Evolutionary conservation across 2,329 filamentous ascomycete genomes (phyloP).

Genomic region (Neofusicoccum kwambonambiense): DNA sequence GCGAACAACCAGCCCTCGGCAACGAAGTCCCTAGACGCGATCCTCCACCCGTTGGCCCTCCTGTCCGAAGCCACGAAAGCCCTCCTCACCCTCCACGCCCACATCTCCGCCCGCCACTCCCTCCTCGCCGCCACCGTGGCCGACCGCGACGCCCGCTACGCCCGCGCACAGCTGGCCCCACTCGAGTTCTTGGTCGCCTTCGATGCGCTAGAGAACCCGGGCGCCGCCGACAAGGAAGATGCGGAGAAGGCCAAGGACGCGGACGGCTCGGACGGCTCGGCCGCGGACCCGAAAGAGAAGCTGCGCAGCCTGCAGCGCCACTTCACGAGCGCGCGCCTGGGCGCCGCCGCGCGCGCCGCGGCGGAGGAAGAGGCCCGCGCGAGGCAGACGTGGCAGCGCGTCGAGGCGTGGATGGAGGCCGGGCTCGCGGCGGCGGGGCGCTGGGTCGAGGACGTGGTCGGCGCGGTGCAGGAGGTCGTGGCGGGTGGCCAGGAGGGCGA

Average conservation of each 20-base stretch:
- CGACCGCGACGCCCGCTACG: constrained; percentile 55
- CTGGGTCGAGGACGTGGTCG: constrained; percentile 37
- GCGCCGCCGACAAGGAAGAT: constrained; percentile 27
- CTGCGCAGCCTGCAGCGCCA: constrained; percentile 35
- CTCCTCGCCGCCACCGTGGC: constrained; percentile 50
- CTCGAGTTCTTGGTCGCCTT: constrained; percentile 55
- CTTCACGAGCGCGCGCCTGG: constrained; percentile 39
- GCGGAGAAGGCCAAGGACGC: background rate
- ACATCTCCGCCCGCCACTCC: constrained; percentile 51
- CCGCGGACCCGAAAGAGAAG: constrained; percentile 28
- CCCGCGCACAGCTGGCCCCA: constrained; percentile 53
- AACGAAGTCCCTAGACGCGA: background rate
- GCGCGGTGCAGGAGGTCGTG: constrained; percentile 32
- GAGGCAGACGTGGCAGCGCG: constrained; percentile 36
- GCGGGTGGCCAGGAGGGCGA: background rate
- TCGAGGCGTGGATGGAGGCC: constrained; percentile 31
- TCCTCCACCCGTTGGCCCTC: constrained; percentile 18
- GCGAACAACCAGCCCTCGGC: too few relatives aligned
- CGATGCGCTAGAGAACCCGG: constrained; percentile 47
- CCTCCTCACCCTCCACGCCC: constrained; percentile 41
- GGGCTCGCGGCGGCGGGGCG: constrained; percentile 21
- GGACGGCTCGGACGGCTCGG: constrained; percentile 28
- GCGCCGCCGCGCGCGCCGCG: constrained; percentile 34
- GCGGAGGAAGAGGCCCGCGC: constrained; percentile 33
- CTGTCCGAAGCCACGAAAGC: constrained; percentile 7